A percentile compares a stretch with the other conserved stretches of the same genome.
Conservation (phyloP, 306 rosid species). For the Medicago lupulina region DNA sequence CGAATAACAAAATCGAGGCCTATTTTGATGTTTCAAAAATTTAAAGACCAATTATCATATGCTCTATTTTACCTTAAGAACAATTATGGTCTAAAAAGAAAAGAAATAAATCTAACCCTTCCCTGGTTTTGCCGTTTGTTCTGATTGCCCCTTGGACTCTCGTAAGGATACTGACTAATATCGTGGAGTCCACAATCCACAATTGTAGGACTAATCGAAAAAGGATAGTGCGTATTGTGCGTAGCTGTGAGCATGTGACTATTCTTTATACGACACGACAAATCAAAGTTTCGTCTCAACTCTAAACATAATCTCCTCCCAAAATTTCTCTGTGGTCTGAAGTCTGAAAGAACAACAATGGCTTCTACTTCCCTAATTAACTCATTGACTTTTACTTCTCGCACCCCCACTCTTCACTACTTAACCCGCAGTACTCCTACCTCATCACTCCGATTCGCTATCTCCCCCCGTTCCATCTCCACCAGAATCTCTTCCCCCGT, state of each 20-base stretch:
- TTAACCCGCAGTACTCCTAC: conserved; percentile 16
- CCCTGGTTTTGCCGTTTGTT: background rate
- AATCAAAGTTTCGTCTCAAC: background rate
- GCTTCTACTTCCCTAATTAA: conserved; percentile 64
- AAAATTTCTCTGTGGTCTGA: background rate
- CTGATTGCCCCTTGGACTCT: background rate
- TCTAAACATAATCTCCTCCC: background rate
- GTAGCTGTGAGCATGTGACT: background rate
- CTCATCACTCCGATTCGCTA: conserved; percentile 29
- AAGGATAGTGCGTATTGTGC: background rate
- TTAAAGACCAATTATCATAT: too few species aligned
- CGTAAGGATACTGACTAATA: background rate
- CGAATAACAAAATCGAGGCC: too few species aligned
- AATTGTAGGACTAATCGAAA: background rate
- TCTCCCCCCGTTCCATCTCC: background rate
- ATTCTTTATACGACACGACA: background rate
- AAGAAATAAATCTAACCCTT: too few species aligned
- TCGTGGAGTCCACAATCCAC: background rate
- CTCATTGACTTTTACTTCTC: conserved; percentile 54
- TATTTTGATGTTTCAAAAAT: too few species aligned
- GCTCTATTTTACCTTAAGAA: too few species aligned
- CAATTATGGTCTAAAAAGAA: too few species aligned
- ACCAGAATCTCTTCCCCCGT: conserved; percentile 45
- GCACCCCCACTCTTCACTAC: conserved; percentile 38
- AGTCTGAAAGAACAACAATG: conserved; percentile 50